Evolutionary conservation across 208 protist genomes (phyloP), one percentile per base, ranked within the genome.

Genomic region (Perkinsela sp.): DNA sequence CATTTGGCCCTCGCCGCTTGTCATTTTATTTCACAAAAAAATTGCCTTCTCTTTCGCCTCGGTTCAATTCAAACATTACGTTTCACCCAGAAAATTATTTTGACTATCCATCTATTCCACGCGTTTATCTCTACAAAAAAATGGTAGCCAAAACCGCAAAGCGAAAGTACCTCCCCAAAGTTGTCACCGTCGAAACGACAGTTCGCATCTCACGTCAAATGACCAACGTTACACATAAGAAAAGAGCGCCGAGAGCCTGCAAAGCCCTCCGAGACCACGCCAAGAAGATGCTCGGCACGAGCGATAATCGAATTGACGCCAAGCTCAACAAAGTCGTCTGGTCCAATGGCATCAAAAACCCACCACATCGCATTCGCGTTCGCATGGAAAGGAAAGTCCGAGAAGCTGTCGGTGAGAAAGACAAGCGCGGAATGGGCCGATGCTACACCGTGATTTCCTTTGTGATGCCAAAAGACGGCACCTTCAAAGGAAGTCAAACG

Each of bases 151-250:
- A 6, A 57, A 22, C 22, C 22, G 40, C 40, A 57, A 57, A 57
- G 40, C 40, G 40, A 6, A 57, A 6, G 6, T 57, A n/a, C 69
- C 68, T 66, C 28, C 68, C 80, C 30, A 81, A 93, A 70, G 77
- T 81, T 69, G 77, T 97, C 66, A 82, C 85, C 48, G 82, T 94
- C 71, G 94, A 97, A 80, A 92, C 91, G 76, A 97, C 94, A 72
- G 94, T 97, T 77, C 90, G 97, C 85, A 80, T 97, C 67, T 86
- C 95, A 79, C 96, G 96, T 88, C 78, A 88, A 71, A 77, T 96
- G 66, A 88, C 96, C 80, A 88, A 80, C 80, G 93, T 90, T 74
- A 90, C 84, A 72, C 96, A 97, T 90, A 88, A 95, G 78, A 92
- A 93, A 78, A 81, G 93, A 68, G 95, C 95, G 32, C 94, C 94